phyloP scores from a whole-genome alignment of 306 rosid species.

The Crotalaria pallida region DNA sequence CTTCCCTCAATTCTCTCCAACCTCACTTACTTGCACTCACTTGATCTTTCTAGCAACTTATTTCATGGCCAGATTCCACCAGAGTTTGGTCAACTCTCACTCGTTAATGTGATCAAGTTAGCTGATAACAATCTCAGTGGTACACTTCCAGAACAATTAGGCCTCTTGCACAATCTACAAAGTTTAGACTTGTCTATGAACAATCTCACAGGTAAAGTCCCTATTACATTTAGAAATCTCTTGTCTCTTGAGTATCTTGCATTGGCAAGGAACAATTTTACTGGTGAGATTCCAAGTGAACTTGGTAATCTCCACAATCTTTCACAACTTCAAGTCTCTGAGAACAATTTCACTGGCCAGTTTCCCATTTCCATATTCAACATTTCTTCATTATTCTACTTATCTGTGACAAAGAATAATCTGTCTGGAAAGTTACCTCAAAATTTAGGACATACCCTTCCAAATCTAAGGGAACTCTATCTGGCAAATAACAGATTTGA shows the following conservation, averaged over 20 bases:
- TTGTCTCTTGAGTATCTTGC: constrained; percentile 15
- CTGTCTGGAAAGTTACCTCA: constrained; percentile 28
- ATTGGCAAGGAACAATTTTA: constrained; percentile 22
- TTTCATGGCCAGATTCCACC: constrained; percentile 28
- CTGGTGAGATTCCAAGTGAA: constrained; percentile 32
- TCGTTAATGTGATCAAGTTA: constrained; percentile 5
- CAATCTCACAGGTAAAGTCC: constrained; percentile 35
- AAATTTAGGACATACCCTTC: constrained; percentile 11
- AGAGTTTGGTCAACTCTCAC: constrained; percentile 4
- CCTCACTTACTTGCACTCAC: constrained; percentile 21
- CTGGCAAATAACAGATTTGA: constrained; percentile 25
- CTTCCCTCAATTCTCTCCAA: constrained; percentile 21
- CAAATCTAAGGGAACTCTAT: constrained; percentile 3
- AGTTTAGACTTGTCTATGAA: constrained; percentile 28
- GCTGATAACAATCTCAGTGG: constrained; percentile 28
- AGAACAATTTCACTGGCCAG: constrained; percentile 26
- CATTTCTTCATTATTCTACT: constrained; percentile 20
- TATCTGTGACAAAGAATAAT: constrained; percentile 22
- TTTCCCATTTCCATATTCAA: constrained; percentile 33
- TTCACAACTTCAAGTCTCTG: constrained; percentile 15
- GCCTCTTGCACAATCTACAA: constrained; percentile 12
- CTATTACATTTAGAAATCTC: constrained; percentile 28
- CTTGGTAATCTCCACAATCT: constrained; percentile 29
- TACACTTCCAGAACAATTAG: constrained; percentile 21
- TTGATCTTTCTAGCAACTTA: constrained; percentile 27